Evolutionary conservation across 164 flowering plant genomes (phyloP).

Genomic region (Liriodendron chinense): DNA sequence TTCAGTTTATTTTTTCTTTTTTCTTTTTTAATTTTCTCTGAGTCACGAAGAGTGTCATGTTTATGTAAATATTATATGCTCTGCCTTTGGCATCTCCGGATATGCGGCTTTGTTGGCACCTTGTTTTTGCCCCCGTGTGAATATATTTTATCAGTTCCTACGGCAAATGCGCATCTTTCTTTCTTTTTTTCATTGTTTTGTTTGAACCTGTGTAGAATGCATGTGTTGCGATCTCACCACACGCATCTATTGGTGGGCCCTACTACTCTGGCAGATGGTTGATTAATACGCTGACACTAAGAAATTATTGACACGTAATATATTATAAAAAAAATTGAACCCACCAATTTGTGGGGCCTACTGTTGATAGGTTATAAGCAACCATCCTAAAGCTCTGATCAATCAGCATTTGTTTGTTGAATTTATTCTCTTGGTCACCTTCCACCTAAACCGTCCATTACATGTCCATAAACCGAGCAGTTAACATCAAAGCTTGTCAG

Average conservation of each 20-base stretch:
- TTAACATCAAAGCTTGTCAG: too few relatives aligned
- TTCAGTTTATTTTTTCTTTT: neutral
- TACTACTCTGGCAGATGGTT: neutral
- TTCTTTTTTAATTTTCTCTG: neutral
- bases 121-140: neutral
- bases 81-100: neutral
- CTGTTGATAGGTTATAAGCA: too few relatives aligned
- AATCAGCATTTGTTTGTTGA: too few relatives aligned
- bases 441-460: too few relatives aligned
- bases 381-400: too few relatives aligned
- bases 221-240: neutral
- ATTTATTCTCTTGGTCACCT: too few relatives aligned
- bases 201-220: neutral
- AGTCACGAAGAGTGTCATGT: neutral
- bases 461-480: too few relatives aligned
- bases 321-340: too few relatives aligned
- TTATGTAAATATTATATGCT: neutral
- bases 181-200: neutral
- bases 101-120: neutral
- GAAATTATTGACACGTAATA: too few relatives aligned
- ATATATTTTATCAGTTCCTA: neutral
- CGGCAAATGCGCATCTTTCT: neutral
- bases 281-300: too few relatives aligned
- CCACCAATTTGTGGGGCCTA: too few relatives aligned
- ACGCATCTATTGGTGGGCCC: neutral